These are phyloP conservation scores for Eimeria brunetti DNA, from an alignment of 169 alveolate genomes.

Conservation along the genomic window DNA sequence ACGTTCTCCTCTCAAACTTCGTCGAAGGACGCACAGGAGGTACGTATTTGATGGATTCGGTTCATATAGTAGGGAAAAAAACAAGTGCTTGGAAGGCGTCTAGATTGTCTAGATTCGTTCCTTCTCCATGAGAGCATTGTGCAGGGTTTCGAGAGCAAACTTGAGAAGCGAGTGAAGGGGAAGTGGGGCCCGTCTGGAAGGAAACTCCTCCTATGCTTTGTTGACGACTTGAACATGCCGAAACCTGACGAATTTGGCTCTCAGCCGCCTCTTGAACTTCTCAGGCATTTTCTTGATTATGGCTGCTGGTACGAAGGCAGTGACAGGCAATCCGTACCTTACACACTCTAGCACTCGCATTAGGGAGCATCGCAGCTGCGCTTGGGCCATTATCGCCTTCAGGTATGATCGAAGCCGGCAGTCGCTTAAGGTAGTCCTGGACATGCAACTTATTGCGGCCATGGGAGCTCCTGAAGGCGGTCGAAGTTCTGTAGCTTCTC, in stretches of 20 bases:
- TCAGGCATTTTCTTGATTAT: slow-evolving; percentile 96
- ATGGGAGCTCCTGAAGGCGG: slow-evolving; percentile 98
- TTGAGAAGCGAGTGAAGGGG: slow-evolving; percentile 94
- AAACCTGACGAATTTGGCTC: slow-evolving; percentile 95
- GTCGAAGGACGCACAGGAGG: slow-evolving; percentile 85
- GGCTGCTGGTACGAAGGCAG: slow-evolving; percentile 92
- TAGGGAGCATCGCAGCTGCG: neutral
- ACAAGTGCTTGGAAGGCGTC: neutral
- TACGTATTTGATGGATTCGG: neutral
- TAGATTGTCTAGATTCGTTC: neutral
- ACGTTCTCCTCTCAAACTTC: slow-evolving; percentile 96
- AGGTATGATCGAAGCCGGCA: slow-evolving; percentile 94
- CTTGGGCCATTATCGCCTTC: slow-evolving; percentile 1
- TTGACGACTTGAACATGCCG: slow-evolving; percentile 98
- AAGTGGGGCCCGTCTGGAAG: slow-evolving; percentile 96
- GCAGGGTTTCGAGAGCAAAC: slow-evolving; percentile 94
- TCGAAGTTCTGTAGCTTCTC: slow-evolving; percentile 92
- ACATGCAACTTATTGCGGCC: slow-evolving; percentile 94
- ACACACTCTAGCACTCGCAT: neutral
- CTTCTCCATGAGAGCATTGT: slow-evolving; percentile 14
- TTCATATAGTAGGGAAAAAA: slow-evolving; percentile 89
- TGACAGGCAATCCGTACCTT: neutral
- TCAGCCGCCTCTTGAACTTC: slow-evolving; percentile 96
- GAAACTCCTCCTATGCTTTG: slow-evolving; percentile 92
- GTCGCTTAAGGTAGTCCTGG: slow-evolving; percentile 90